These are phyloP conservation scores for Penicillium egyptiacum DNA, from an alignment of 495 filamentous ascomycete genomes.

Conservation along the genomic window DNA sequence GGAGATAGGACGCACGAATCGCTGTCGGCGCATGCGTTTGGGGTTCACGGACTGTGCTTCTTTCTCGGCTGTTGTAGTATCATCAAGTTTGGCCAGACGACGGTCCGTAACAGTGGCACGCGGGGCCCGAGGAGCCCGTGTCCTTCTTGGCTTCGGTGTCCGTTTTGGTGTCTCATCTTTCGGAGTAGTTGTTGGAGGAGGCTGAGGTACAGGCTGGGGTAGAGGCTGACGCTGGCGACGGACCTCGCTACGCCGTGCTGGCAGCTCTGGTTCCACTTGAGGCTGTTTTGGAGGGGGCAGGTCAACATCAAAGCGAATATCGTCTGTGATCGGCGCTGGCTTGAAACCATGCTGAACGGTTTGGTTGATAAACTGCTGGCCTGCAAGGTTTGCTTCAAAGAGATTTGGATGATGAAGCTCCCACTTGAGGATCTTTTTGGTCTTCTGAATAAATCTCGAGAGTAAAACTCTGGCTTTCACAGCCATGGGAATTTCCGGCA, in stretches of 20 bases:
- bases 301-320: slow-evolving; percentile 38
- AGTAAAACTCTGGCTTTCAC: neutral
- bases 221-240: neutral
- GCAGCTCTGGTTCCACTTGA: slow-evolving; percentile 8
- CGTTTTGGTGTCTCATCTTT: neutral
- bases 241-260: slow-evolving; percentile 7
- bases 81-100: slow-evolving; percentile 34
- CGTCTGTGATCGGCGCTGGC: slow-evolving; percentile 31
- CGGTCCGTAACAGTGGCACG: slow-evolving; percentile 14
- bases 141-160: slow-evolving; percentile 3
- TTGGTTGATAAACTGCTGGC: slow-evolving; percentile 38
- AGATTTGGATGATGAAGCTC: slow-evolving; percentile 39
- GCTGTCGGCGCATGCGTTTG: slow-evolving; percentile 29
- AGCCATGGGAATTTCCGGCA: neutral
- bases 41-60: slow-evolving; percentile 3
- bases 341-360: slow-evolving; percentile 34
- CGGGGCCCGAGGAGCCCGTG: neutral
- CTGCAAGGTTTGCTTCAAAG: slow-evolving; percentile 23
- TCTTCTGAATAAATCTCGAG: slow-evolving; percentile 25
- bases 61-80: slow-evolving; percentile 17
- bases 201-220: neutral
- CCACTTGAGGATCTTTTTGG: slow-evolving; percentile 37
- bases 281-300: slow-evolving; percentile 8
- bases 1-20: slow-evolving; percentile 23
- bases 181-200: neutral